These are phyloP conservation scores for Kalanchoe fedtschenkoi DNA, from an alignment of 164 flowering plant genomes.

Conservation along the genomic window DNA sequence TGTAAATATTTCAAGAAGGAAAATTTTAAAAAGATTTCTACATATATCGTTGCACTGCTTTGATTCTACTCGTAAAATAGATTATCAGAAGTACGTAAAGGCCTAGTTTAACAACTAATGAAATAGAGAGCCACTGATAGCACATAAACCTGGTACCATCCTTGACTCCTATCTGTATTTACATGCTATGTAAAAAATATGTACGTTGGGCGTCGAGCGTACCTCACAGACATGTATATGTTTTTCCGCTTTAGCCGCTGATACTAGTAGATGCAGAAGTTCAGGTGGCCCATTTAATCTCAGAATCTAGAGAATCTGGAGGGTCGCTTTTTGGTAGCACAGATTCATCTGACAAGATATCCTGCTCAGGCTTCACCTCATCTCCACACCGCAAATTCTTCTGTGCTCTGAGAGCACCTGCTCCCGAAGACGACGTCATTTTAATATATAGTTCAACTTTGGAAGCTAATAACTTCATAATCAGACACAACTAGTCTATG, in stretches of 20 bases:
- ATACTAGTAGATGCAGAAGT: not conserved
- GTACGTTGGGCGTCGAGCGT: not conserved
- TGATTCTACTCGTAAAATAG: no score
- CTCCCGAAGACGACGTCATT: constrained; percentile 1
- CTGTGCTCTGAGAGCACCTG: no score
- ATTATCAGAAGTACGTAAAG: no score
- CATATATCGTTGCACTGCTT: no score
- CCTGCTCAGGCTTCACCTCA: not conserved
- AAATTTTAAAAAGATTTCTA: no score
- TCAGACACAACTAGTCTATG: no score
- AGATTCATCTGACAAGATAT: not conserved
- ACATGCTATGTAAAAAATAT: not conserved
- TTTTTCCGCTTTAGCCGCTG: not conserved
- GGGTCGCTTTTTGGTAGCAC: not conserved
- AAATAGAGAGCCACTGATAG: not conserved
- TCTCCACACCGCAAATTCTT: not conserved
- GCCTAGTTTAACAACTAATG: no score
- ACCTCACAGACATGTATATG: not conserved
- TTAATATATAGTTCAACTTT: no score
- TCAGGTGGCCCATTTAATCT: not conserved
- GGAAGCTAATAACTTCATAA: no score
- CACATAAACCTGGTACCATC: not conserved
- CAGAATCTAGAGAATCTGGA: not conserved
- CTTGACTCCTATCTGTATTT: not conserved
- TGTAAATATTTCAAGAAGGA: no score